Evolutionary conservation across 1,139 yeast genomes (phyloP).

Genomic region (Yamadazyma membranifaciens): DNA sequence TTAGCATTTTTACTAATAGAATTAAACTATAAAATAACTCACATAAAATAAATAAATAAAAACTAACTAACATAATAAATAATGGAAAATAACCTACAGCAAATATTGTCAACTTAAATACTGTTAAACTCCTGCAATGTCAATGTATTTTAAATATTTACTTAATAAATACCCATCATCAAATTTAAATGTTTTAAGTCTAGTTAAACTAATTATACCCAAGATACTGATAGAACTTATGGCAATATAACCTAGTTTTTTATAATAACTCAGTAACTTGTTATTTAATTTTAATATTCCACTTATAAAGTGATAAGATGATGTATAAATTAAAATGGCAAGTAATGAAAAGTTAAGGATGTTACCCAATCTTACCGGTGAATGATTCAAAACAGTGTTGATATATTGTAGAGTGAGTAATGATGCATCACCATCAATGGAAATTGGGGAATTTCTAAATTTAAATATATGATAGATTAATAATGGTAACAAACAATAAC

Average conservation of each 20-base stretch:
- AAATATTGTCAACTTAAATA: too few relatives aligned
- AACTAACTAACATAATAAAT: not conserved
- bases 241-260: conserved; percentile 33
- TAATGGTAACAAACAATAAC: conserved; percentile 51
- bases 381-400: conserved; percentile 36
- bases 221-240: conserved; percentile 24
- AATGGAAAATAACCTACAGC: not conserved
- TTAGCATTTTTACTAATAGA: not conserved
- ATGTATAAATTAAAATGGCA: conserved; percentile 22
- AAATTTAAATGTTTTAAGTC: conserved; percentile 19
- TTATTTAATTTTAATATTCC: conserved; percentile 33
- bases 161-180: conserved; percentile 13
- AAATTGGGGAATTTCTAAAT: conserved; percentile 49
- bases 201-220: conserved; percentile 25
- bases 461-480: conserved; percentile 47
- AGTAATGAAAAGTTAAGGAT: conserved; percentile 21
- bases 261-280: conserved; percentile 29
- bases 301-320: conserved; percentile 35
- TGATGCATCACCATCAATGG: conserved; percentile 65
- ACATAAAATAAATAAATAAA: not conserved
- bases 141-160: conserved; percentile 13
- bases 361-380: conserved; percentile 19
- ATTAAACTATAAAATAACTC: not conserved
- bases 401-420: conserved; percentile 55
- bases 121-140: conserved; percentile 9